These are phyloP conservation scores for Thecaphora frezii DNA, from an alignment of 1,284 basidiomycete genomes.

Conservation along the genomic window DNA sequence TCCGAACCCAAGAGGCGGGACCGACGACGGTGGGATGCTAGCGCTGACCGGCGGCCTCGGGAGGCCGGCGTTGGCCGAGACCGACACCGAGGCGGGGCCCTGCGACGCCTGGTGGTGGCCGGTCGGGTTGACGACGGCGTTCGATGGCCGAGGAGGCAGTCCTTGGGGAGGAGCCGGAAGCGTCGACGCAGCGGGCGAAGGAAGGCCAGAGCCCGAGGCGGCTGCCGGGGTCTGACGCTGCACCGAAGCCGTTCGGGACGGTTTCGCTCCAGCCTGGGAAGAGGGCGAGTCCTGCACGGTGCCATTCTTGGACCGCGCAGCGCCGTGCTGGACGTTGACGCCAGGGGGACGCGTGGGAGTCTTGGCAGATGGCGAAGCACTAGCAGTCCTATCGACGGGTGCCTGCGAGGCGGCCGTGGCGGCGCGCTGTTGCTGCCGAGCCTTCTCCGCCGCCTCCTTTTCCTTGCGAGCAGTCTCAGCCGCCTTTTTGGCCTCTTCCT, in stretches of 20 bases:
- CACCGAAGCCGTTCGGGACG: neutral
- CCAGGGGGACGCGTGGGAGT: constrained; percentile 9
- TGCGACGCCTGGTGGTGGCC: constrained; percentile 15
- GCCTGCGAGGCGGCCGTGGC: constrained; percentile 10
- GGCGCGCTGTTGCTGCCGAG: constrained; percentile 64
- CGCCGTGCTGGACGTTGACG: constrained; percentile 11
- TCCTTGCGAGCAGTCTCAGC: constrained; percentile 29
- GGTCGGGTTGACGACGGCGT: constrained; percentile 27
- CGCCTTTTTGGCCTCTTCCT: constrained; percentile 34
- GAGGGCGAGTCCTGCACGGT: constrained; percentile 24
- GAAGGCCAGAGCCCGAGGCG: constrained; percentile 3
- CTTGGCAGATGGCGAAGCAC: constrained; percentile 19
- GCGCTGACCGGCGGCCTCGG: constrained; percentile 36
- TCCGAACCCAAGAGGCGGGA: constrained; percentile 28
- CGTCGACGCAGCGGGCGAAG: constrained; percentile 11
- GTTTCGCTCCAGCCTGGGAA: neutral
- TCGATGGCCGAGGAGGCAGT: constrained; percentile 42
- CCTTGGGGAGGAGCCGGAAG: constrained; percentile 48
- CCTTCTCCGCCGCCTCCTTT: constrained; percentile 50
- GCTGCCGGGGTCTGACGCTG: constrained; percentile 7
- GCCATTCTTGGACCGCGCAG: constrained; percentile 19
- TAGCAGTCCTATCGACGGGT: constrained; percentile 5
- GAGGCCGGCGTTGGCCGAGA: constrained; percentile 33
- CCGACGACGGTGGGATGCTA: constrained; percentile 2
- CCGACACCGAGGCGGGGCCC: constrained; percentile 20